Evolutionary conservation across 768 basidiomycete species (phyloP), one percentile per base, ranked within the genome.

Genomic region (Termitomyces sp.): DNA sequence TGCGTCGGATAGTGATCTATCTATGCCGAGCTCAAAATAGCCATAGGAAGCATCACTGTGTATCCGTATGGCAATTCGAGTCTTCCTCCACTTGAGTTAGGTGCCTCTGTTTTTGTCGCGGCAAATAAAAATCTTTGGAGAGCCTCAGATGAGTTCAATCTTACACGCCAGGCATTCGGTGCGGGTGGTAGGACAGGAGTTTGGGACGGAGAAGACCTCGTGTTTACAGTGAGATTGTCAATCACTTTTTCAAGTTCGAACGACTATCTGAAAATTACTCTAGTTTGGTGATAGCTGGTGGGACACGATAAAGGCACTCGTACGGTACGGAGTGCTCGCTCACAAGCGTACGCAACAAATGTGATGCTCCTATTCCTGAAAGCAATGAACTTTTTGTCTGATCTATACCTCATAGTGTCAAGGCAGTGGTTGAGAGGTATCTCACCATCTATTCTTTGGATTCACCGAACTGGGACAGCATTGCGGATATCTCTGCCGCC

Each of bases 71-170:
- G 86, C 61, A 71, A 81, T 46, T 68, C 73, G 4, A 78, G 72
- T 46, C 76, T 88, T 18, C 77, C 79, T 26, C 82, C 86, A 24
- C 72, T 92, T 26, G 95, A 97, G 66, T 76, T 95, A 1, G 95
- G 94, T 0, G 95, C 87, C 0, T 88, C 86, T n/a, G 87, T 95
- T 56, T 97, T 95, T 66, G 87, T 95, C 13, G 63, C 80, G 55
- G 81, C 77, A 5, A 94, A 97, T 74, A 85, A 76, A 60, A 82
- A 82, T 59, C 64, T 83, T 4, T 82, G 80, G 80, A 83, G 92
- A 55, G 95, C 94, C 2, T 81, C 85, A 0, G 77, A 88, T 37
- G 91, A 91, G 54, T 94, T 94, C 70, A 86, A 87, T 60, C 77
- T 95, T 22, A 83, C 81, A 3, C 76, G 79, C 52, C 67, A 64